Base-by-base conservation (phyloP, 2,329 filamentous ascomycete genomes). In the Ophiocordyceps camponoti-saundersi region DNA sequence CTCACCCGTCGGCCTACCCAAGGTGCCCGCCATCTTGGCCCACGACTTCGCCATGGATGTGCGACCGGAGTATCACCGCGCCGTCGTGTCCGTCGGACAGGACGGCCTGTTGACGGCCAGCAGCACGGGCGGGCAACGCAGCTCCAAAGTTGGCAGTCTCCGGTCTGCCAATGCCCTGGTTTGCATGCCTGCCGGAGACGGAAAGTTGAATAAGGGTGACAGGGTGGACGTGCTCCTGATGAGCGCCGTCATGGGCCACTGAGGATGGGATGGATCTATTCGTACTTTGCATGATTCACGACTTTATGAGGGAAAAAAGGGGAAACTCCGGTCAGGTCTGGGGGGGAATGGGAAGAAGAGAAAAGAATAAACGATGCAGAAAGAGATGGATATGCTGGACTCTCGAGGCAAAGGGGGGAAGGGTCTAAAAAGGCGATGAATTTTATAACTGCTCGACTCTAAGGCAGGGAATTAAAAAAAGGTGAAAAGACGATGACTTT, bases 51-150 rank as follows among this genome's bases (percentile, higher is more conserved):
- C 68, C 1, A 72, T 85, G 47, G 92, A 98, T 62, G 72, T 71
- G n/a, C 71, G 92, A 48, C 80, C 82, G 0, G 92, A 98, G 61
- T 98, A 93, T 62, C 90, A 95, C 60, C 82, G 92, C n/a, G 88
- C 80, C 0, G 66, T 87, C 2, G 79, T 95, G 2, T 71, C 69
- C 0, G 77, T 79, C 2, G 73, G 71, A 0, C 70, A 64, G 12
- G 80, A 89, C 55, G 89, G 89, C 0, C 56, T 67, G 10, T 62
- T 96, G 44, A 69, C 76, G 49, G 92, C 88, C 0, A 76, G 68
- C 29, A 95, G 87, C 57, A 98, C 92, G 0, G 92, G 92, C 6
- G 80, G 82, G 3, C 92, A 98, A 67, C 73, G 92, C 46, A 96
- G 90, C 61, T 93, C 85, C 16, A 77, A 80, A 51, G 88, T 98